Evolutionary conservation across 2,329 filamentous ascomycete species (phyloP).

Genomic region (Paraconiothyrium brasiliense): DNA sequence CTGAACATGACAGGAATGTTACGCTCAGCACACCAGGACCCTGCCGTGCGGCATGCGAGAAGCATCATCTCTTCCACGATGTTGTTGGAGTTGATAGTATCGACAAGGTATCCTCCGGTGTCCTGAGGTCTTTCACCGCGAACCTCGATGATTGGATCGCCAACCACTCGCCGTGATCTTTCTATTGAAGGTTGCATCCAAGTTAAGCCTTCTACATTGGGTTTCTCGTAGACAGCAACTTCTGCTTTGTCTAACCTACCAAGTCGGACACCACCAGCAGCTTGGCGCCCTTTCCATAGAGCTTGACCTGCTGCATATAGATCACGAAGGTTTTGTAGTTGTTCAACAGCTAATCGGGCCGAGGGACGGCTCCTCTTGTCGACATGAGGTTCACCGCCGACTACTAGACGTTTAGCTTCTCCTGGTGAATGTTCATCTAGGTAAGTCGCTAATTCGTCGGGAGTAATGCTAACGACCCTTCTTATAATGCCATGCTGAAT

Average conservation of each 20-base stretch:
- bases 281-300: slow-evolving; percentile 43
- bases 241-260: slow-evolving; percentile 33
- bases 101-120: slow-evolving; percentile 15
- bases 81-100: slow-evolving; percentile 34
- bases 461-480: slow-evolving; percentile 65
- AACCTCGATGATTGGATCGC: slow-evolving; percentile 57
- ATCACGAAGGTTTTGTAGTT: slow-evolving; percentile 45
- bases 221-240: slow-evolving; percentile 49
- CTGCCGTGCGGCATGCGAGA: slow-evolving; percentile 62
- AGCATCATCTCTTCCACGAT: slow-evolving; percentile 61
- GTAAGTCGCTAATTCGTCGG: slow-evolving; percentile 45
- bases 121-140: slow-evolving; percentile 18
- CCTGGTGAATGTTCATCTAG: slow-evolving; percentile 46
- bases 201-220: slow-evolving; percentile 42
- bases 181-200: slow-evolving; percentile 54
- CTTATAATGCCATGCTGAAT: slow-evolving; percentile 63
- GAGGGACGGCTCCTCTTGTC: slow-evolving; percentile 12
- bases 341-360: slow-evolving; percentile 30
- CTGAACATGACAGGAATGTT: slow-evolving; percentile 62
- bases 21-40: slow-evolving; percentile 61
- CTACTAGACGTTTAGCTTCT: slow-evolving; percentile 27
- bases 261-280: slow-evolving; percentile 52
- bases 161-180: slow-evolving; percentile 49
- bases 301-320: slow-evolving; percentile 48
- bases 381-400: slow-evolving; percentile 36